Evolutionary conservation across 116 monocot species (phyloP), one percentile per base, ranked within the genome.

Genomic region (Dioscorea cayenensis): DNA sequence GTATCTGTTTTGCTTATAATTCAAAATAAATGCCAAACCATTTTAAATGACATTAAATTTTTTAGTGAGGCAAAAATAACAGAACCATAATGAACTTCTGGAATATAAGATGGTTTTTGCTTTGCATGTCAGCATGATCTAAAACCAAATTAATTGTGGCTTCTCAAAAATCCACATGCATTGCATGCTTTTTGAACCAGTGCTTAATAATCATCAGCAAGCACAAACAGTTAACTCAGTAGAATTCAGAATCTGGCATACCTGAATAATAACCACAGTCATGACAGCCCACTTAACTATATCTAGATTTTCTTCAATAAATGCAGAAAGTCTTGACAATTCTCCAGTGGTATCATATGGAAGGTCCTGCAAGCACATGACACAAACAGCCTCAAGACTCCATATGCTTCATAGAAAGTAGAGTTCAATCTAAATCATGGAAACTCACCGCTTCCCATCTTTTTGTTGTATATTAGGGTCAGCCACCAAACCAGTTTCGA

Each of bases 301-400:
- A 48, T 83, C 84, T 1, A 83, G 25, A 73, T 95, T 95, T 43
- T 73, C 72, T 81, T 81, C 73, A 63, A 91, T 71, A 77, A 91
- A 91, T 79, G 69, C 67, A 35, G 72, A 73, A 70, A 95, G 76
- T 58, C 58, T 83, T 65, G 72, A 64, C 28, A 91, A 69, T 75
- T 95, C 84, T 71, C 89, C 95, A 66, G 89, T 86, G 35, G 83
- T 60, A 71, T 95, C 95, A 75, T 75, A 62, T 62, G 95, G 95
- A 80, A 95, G 76, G 70, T 89, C 84, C 95, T 95, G 81, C 50
- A 64, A 65, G 59, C 17, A 16, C 14, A 67, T 62, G 72, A 61
- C 20, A 60, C 10, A 22, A 13, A 18, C 2, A 28, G 14, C 69
- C 4, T 23, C 22, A 11, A 52, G 9, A 20, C 60, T 36, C 9